phyloP scores from a whole-genome alignment of 139 green algal species.

The Chlamydomonas sp. region DNA sequence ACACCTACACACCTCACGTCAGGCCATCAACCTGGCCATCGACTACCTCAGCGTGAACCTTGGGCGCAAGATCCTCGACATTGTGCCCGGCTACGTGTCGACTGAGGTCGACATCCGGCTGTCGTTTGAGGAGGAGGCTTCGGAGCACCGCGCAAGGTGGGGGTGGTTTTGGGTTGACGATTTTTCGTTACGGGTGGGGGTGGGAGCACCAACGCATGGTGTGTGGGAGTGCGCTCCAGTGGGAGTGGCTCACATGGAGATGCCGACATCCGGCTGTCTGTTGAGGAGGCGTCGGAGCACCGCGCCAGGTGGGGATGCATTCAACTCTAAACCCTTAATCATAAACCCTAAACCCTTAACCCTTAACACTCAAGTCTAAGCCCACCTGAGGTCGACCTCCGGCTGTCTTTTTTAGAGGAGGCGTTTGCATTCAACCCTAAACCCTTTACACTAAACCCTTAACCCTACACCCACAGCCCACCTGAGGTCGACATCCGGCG shows the following conservation, averaged over 20 bases:
- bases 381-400: slow-evolving; percentile 25
- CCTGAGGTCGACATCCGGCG: slow-evolving; percentile 24
- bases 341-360: slow-evolving; percentile 1
- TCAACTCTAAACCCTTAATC: too few relatives aligned
- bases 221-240: too few relatives aligned
- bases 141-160: slow-evolving; percentile 19
- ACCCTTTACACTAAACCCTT: background rate
- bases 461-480: background rate
- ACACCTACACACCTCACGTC: background rate
- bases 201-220: too few relatives aligned
- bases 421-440: background rate
- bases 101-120: slow-evolving; percentile 41
- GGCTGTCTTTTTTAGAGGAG: slow-evolving; percentile 29
- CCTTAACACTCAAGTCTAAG: background rate
- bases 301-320: background rate
- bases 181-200: too few relatives aligned
- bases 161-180: too few relatives aligned
- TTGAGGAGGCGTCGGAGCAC: slow-evolving; percentile 26
- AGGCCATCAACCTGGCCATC: slow-evolving; percentile 35
- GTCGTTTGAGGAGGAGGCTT: slow-evolving; percentile 32
- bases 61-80: slow-evolving; percentile 27
- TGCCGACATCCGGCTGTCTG: slow-evolving; percentile 28
- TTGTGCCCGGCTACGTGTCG: slow-evolving; percentile 42
- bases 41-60: slow-evolving; percentile 42
- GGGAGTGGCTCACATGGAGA: too few relatives aligned